Conservation (phyloP, 257 asterid species). For the Rehmannia glutinosa region DNA sequence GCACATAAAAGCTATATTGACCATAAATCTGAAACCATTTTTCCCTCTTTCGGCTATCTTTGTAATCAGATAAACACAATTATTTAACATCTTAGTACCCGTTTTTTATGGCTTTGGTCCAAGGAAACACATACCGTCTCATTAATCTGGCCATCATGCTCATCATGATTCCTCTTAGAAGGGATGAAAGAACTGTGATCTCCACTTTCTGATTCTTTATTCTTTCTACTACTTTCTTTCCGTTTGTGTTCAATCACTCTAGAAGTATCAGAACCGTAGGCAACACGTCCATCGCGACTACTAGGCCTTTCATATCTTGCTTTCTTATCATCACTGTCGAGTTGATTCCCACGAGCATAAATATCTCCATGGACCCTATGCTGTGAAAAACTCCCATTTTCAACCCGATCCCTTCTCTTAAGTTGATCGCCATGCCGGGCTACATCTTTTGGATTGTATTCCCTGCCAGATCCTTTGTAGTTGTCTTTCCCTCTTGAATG, state of each 20-base stretch:
- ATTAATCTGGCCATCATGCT: slow-evolving; percentile 47
- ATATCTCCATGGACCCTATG: slow-evolving; percentile 68
- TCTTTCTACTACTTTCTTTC: slow-evolving; percentile 56
- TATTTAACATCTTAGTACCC: slow-evolving; percentile 11
- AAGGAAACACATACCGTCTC: slow-evolving; percentile 72
- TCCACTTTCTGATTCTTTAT: slow-evolving; percentile 60
- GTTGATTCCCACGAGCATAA: slow-evolving; percentile 49
- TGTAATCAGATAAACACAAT: slow-evolving; percentile 13
- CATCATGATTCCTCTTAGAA: slow-evolving; percentile 59
- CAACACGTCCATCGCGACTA: slow-evolving; percentile 55
- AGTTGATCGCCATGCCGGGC: slow-evolving; percentile 56
- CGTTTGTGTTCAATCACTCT: slow-evolving; percentile 54
- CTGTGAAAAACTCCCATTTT: slow-evolving; percentile 55
- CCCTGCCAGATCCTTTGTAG: slow-evolving; percentile 58
- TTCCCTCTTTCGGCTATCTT: too few species aligned
- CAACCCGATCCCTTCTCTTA: slow-evolving; percentile 69
- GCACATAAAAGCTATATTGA: slow-evolving; percentile 13
- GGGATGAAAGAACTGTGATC: slow-evolving; percentile 46
- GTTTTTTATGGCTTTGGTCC: slow-evolving; percentile 28
- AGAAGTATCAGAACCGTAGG: slow-evolving; percentile 47
- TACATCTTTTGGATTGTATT: slow-evolving; percentile 57
- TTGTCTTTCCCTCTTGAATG: slow-evolving; percentile 75
- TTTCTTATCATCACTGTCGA: slow-evolving; percentile 53
- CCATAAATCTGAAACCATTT: slow-evolving; percentile 6
- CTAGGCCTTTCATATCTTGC: slow-evolving; percentile 61